Evolutionary conservation across 2,329 filamentous ascomycete species (phyloP), one percentile per base, ranked within the genome.

Genomic region (Monosporascus sp.): DNA sequence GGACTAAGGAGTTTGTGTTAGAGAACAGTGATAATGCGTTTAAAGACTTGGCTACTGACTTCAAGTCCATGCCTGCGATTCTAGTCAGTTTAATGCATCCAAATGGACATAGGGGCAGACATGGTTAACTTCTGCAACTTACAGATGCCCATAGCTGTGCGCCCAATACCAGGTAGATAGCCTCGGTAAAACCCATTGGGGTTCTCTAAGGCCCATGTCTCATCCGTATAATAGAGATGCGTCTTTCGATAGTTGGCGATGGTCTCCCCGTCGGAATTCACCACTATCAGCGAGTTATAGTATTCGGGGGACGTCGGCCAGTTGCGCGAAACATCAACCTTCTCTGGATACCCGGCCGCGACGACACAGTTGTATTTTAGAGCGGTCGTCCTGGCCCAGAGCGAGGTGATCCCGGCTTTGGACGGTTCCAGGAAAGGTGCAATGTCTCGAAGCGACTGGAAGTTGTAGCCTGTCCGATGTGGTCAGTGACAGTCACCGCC

Each of bases 301-400:
- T 74, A 74, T 43, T 75, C 72, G 0, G 65, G 64, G 0, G 65
- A 67, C 2, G 77, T 68, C 0, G 82, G 81, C 77, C 80, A 82
- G 24, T 73, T 72, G 1, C 66, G 49, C 0, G 72, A 65, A 0
- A 78, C 62, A 49, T 86, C 82, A 1, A 79, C 80, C 60, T 80
- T 82, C 53, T 94, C 89, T 0, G 89, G 89, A 52, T 93, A 94
- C 0, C 89, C 89, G 1, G 83, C 82, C 0, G 82, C 79, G 0
- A 93, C 87, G 49, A 78, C 72, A 62, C 88, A 91, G 54, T 85
- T 76, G 62, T 87, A 77, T 60, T 83, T 84, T 22, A 82, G 72
- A 0, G 89, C 89, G 0, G 78, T 81, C 0, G 78, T 82, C 38
- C 82, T 75, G 0, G 88, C 88, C 89, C 89, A 94, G 20, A 86